Base-by-base conservation (phyloP, 495 filamentous ascomycete species). In the Penicillium salamii region DNA sequence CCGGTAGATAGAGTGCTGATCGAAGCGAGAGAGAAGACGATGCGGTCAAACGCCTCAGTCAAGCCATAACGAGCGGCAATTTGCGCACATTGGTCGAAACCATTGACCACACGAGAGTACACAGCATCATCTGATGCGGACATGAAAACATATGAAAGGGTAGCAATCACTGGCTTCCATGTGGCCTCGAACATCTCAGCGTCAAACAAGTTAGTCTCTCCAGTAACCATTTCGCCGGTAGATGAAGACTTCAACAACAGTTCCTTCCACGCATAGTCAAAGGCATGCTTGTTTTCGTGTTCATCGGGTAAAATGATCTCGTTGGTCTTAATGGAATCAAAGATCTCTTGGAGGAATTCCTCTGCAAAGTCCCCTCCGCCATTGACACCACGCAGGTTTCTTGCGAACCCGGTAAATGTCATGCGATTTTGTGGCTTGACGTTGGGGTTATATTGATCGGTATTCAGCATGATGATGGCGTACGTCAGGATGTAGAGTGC, bases 241-340 rank as follows among this genome's bases (percentile, higher is more conserved):
- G 83, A 83, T 52, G 88, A 84, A 0, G 90, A 84, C 70, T 97
- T 97, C 51, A 93, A 65, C 36, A 97, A 72, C 12, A 99, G 76
- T 66, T 97, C 93, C 62, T 88, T 90, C 93, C 93, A 99, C 2
- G 92, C 91, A 66, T 95, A 91, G 62, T 97, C 93, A 57, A 97
- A 99, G 2, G 91, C 90, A 65, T 95, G 85, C 63, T 88, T 86
- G 63, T 96, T 97, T 58, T 97, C 90, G 65, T 97, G 93, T 66
- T 99, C 93, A 49, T 97, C 92, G 0, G 93, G 93, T 15, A 99
- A 74, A 47, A 99, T 96, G 46, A 99, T 99, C 68, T 99, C 93
- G 43, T 90, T 86, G 2, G 82, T 81, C 63, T 86, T 90, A 70
- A 99, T 97, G 7, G 89, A 88, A 54, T 96, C 85, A 60, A 85